Evolutionary conservation across 345 rosid species (phyloP).

Genomic region (Lepidium aucheri): DNA sequence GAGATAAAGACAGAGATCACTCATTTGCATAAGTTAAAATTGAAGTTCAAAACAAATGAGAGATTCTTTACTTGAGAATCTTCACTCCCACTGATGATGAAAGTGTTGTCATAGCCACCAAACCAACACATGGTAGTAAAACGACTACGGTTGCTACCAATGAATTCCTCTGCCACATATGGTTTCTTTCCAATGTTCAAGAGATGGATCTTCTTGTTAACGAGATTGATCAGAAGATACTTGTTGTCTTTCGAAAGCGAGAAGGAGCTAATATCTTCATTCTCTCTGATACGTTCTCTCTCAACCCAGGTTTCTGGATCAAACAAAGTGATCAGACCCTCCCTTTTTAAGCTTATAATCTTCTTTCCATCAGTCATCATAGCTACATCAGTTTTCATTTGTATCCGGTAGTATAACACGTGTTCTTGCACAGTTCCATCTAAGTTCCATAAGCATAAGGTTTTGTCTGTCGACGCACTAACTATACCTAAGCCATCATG

Average conservation of each 20-base stretch:
- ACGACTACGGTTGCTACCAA: constrained; percentile 38
- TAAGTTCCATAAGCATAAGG: constrained; percentile 48
- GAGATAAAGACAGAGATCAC: neutral
- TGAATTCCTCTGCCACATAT: constrained; percentile 9
- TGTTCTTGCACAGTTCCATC: constrained; percentile 40
- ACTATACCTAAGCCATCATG: constrained; percentile 42
- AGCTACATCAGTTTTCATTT: constrained; percentile 42
- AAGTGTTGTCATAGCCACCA: constrained; percentile 44
- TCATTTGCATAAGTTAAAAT: neutral
- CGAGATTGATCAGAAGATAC: constrained; percentile 40
- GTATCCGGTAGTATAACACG: constrained; percentile 34
- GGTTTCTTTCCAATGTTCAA: constrained; percentile 38
- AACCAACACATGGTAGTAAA: constrained; percentile 52
- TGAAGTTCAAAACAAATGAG: neutral
- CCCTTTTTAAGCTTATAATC: constrained; percentile 33
- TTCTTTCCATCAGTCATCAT: constrained; percentile 50
- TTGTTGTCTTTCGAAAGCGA: constrained; percentile 40
- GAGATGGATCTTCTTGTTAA: constrained; percentile 40
- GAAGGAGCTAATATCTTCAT: constrained; percentile 45
- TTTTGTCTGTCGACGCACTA: constrained; percentile 37
- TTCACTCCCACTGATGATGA: constrained; percentile 61
- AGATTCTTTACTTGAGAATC: constrained; percentile 41
- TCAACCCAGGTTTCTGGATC: constrained; percentile 38
- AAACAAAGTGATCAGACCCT: constrained; percentile 30
- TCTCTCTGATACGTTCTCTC: constrained; percentile 35